Evolutionary conservation across 2,329 filamentous ascomycete species (phyloP), one percentile per base, ranked within the genome.

Genomic region (Zasmidium cellare): DNA sequence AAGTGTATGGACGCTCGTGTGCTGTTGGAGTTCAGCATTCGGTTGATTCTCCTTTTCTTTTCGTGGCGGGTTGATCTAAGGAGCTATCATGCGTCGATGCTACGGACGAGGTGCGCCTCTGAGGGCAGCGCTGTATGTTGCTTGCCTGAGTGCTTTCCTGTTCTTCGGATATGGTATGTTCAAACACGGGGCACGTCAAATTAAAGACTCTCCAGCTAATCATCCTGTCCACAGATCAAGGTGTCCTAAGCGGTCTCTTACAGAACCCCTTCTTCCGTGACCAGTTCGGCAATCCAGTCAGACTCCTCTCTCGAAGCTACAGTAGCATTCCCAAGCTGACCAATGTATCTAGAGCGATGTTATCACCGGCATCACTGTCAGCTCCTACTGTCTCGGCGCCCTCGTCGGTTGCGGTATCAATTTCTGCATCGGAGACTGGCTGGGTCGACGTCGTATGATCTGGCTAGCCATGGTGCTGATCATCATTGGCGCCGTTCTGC

Each of bases 331-430:
- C 19, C 19, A 14, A 20, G 18, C 48, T 52, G 18, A 56, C 7
- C 9, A n/a, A 9, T 16, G 25, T 5, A 11, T 31, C 9, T 18
- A 53, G 55, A 61, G 49, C 45, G 52, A 48, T 50, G 58, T 57
- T 20, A 61, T 55, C n/a, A 59, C 55, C 23, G 72, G 72, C 6
- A 75, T 75, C 56, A 75, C 74, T 9, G 73, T 75, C 1, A 72
- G 72, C 2, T 80, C 84, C 51, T 85, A 85, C 66, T 81, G 84
- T 31, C 75, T 86, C 25, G 83, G 83, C 12, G 85, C 83, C 67
- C 85, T 86, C 68, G 71, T 85, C 50, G 84, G 84, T 9, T 82
- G 77, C 1, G 71, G 82, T 28, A 65, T 77, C 1, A 76, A 78
- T 20, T 79, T 84, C 50, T 65, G 71, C 12, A 66, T 80, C 19